Evolutionary conservation across 2,329 filamentous ascomycete species (phyloP), one percentile per base, ranked within the genome.

Genomic region (Pezicula neosporulosa): DNA sequence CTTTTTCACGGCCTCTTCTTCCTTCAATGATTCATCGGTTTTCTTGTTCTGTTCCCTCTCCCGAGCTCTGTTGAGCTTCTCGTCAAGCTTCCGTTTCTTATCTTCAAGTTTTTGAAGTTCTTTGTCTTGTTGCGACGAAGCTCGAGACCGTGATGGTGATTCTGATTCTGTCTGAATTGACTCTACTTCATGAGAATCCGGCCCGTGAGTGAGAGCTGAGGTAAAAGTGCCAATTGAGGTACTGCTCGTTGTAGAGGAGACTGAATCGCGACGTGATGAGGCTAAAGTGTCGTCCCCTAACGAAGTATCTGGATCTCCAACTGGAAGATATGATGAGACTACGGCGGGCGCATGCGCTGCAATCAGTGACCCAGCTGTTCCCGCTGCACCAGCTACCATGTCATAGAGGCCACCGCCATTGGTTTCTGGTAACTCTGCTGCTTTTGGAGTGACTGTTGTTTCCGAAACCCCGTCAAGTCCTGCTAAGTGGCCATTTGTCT

Each of bases 81-180:
- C 79, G 38, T 87, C 80, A 0, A 89, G 72, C 60, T 85, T 84
- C 44, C 71, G 74, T 8, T 80, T 80, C 51, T 80, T 80, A 15
- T 82, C 76, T 44, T 82, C 74, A 8, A 89, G 76, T 62, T 85
- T 87, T 52, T 74, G 72, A 3, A 90, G 75, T 58, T 89, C 83
- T 60, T 83, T 86, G 27, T 87, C 83, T 54, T 81, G 72, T 18
- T 72, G 69, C 10, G 70, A 59, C 1, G 58, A 52, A 2, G 57
- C 63, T 44, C 49, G 66, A 37, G 57, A 65, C 51, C 56, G 44
- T 5, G 61, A 44, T 19, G 52, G 64, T 3, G 75, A 73, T 2
- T 74, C 73, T 33, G 73, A 70, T 1, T 72, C 77, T 27, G 64
- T 59, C 16, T 53, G 56, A 0, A 27, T 51, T 10, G 72, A 73